Conservation (phyloP, 345 rosid genomes). For the Nephelium lappaceum region DNA sequence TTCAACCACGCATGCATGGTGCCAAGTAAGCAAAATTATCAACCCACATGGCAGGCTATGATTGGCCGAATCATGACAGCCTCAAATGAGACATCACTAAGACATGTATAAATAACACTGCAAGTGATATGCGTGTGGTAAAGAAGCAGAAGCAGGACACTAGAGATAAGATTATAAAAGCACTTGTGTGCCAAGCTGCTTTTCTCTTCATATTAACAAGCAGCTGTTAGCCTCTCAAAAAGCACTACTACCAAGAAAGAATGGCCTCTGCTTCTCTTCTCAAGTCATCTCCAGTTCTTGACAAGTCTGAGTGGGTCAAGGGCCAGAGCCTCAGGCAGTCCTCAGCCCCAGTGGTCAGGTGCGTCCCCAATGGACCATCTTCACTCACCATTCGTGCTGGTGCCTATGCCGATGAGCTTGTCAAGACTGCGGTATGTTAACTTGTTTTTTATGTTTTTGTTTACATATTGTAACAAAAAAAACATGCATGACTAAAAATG, state of each 20-base stretch:
- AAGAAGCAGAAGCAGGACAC: constrained; percentile 29
- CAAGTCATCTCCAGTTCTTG: constrained; percentile 79
- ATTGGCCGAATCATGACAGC: constrained; percentile 59
- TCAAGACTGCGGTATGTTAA: constrained; percentile 88
- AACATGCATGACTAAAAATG: background rate
- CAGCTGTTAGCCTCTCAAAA: constrained; percentile 23
- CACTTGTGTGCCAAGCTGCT: constrained; percentile 13
- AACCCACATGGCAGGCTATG: constrained; percentile 51
- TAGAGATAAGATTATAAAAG: constrained; percentile 46
- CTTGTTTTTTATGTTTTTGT: background rate
- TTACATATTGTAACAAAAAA: no score
- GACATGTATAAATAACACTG: constrained; percentile 46
- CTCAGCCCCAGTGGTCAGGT: constrained; percentile 47
- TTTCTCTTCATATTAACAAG: background rate
- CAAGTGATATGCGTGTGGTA: constrained; percentile 40
- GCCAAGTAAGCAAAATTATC: constrained; percentile 49
- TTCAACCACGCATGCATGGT: constrained; percentile 34
- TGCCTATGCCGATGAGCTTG: constrained; percentile 93
- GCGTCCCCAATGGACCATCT: constrained; percentile 46
- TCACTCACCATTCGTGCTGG: constrained; percentile 66
- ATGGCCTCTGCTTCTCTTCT: constrained; percentile 81
- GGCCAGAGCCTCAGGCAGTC: constrained; percentile 71
- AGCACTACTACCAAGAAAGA: constrained; percentile 7
- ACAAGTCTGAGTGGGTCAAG: constrained; percentile 83
- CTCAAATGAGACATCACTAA: constrained; percentile 70